Base-by-base conservation (phyloP, 495 filamentous ascomycete genomes). In the Lentithecium fluviatile region DNA sequence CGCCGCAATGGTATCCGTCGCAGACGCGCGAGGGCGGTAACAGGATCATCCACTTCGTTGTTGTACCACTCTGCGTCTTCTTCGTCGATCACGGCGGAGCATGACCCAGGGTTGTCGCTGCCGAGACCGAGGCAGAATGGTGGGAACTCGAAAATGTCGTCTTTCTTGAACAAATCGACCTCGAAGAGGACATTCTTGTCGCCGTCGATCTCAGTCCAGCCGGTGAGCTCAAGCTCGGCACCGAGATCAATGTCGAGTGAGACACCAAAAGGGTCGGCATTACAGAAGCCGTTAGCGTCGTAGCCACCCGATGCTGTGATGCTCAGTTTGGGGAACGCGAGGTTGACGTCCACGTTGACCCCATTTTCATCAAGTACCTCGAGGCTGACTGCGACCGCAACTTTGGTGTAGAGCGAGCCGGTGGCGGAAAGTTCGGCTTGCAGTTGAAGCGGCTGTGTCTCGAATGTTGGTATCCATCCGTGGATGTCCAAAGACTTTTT, bases 121-220 rank as follows among this genome's bases (percentile, higher is more conserved):
- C 50, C 50, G 25, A 53, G 17, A 15, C 4, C 7, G 3, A 53
- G 15, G 32, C 50, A 53, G 10, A 53, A 6, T 2, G 19, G 3
- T 2, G 23, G 24, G 25, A 53, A 53, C 2, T 53, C 3, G 50
- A 45, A 53, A 17, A 53, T 4, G 4, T 53, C 17, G 17, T 53
- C 50, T 6, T 53, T 37, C 25, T 53, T 24, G 50, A 40, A 53
- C 5, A 53, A 8, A 37, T 53, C 50, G 17, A 53, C 50, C 2
- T 53, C 50, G 50, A 53, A 53, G 20, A 53, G 24, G 50, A 8
- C 20, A 2, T 53, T 53, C 17, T 24, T 15, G 6, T 53, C 37
- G n/a, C 50, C 50, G 6, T 53, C 50, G 36, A 53, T 36, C 32
- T 53, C 50, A 17, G 3, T 17, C 50, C 50, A 53, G 10, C 8